Percentiles rank a stretch among this genome's conserved stretches.
phyloP scores from a whole-genome alignment of 306 rosid genomes.

The Canavalia ensiformis region DNA sequence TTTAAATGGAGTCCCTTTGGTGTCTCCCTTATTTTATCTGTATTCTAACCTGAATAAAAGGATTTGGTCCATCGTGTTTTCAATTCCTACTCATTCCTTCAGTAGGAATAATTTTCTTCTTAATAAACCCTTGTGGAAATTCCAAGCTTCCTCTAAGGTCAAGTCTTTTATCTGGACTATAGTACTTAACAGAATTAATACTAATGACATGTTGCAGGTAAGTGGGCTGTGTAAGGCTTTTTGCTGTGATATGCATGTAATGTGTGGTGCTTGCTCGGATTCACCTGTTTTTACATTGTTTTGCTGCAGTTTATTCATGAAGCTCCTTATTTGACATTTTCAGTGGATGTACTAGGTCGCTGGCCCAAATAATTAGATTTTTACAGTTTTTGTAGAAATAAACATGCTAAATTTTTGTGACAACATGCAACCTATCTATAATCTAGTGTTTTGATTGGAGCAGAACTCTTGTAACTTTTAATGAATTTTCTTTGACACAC shows the following conservation, averaged over 20 bases:
- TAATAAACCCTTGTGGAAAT: not conserved
- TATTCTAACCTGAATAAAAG: not conserved
- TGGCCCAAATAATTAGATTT: not conserved
- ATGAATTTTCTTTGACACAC: not conserved
- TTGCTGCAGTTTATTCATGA: not conserved
- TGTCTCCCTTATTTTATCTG: no score
- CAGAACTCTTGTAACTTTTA: not conserved
- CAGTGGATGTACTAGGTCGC: not conserved
- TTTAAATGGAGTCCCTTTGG: not conserved
- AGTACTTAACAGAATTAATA: not conserved
- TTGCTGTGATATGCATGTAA: not conserved
- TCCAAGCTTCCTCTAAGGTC: not conserved
- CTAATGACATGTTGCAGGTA: not conserved
- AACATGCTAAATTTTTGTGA: not conserved
- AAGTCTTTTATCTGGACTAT: not conserved
- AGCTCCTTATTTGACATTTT: not conserved
- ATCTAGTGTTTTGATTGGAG: slow-evolving; percentile 10
- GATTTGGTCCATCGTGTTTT: not conserved
- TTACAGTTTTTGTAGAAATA: not conserved
- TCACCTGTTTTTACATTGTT: not conserved
- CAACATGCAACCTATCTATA: slow-evolving; percentile 9
- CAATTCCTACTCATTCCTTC: not conserved
- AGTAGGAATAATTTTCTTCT: not conserved
- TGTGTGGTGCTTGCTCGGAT: not conserved
- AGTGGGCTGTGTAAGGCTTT: not conserved